Base-by-base conservation (phyloP, 2,329 filamentous ascomycete genomes). In the Trichoderma koningiopsis region DNA sequence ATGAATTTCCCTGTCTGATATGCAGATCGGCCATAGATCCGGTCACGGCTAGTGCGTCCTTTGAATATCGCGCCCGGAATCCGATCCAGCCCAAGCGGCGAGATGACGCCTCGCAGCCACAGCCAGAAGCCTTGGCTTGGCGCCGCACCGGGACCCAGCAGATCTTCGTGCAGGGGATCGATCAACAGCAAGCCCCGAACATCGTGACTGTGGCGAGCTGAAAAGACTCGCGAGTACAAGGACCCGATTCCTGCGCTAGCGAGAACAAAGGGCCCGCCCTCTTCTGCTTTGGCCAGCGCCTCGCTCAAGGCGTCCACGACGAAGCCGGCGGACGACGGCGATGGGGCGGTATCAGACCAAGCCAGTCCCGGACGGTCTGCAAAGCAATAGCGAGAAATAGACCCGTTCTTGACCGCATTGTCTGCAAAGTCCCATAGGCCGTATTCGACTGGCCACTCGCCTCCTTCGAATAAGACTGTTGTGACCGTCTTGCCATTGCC, bases 321-420 rank as follows among this genome's bases (percentile, higher is more conserved):
- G 88, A 97, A 97, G 55, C 94, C 94, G 5, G 93, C 95, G 5
- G 93, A 97, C 74, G 97, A 90, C 0, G 96, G 96, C 6, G 94
- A 97, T 2, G 96, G 96, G 0, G 95, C 94, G 68, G 96, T 95
- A 80, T 99, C 96, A 58, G 87, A 89, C 85, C 93, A 97, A 7
- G 87, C 95, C 68, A 95, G 87, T 1, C 96, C 96, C 0, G 96
- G 96, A 27, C 96, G 91, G 78, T 99, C 96, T 77, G 93, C 94
- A 80, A 97, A 97, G 84, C 96, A 99, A 82, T 97, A 98, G 70
- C 95, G 89, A 68, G 85, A 83, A 74, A 99, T 96, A 57, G 91
- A 92, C 49, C 93, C 92, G 75, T 96, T 96, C 72, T 88, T 84
- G 72, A 94, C 84, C 1, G 92, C 89, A 68, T 89, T 85, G 70